phyloP scores from a whole-genome alignment of 2,329 filamentous ascomycete species.

The Fusarium sacchari region DNA sequence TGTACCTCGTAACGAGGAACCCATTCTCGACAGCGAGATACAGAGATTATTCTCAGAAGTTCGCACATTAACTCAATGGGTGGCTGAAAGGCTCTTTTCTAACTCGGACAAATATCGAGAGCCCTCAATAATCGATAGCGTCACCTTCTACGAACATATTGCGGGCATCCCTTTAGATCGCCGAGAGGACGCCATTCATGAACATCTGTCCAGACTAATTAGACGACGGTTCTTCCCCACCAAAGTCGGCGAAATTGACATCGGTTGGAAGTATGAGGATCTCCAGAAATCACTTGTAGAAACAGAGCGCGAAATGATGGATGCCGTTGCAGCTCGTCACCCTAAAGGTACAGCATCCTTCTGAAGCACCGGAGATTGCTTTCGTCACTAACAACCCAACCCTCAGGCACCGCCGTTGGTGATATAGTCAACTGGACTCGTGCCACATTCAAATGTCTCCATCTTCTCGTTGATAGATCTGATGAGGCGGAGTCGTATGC shows the following conservation, averaged over 20 bases:
- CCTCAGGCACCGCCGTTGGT: fast-evolving
- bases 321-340: neutral
- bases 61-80: neutral
- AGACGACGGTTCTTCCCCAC: neutral
- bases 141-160: neutral
- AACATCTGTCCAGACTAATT: neutral
- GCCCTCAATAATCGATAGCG: neutral
- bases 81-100: neutral
- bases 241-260: neutral
- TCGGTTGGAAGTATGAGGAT: neutral
- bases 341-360: neutral
- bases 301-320: fast-evolving
- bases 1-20: neutral
- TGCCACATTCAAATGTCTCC: neutral
- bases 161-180: neutral
- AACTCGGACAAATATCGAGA: neutral
- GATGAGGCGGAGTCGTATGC: neutral
- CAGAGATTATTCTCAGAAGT: neutral
- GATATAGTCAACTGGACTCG: neutral
- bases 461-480: neutral
- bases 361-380: neutral
- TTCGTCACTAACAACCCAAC: neutral
- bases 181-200: neutral
- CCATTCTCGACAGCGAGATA: neutral
- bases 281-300: neutral